Base-by-base conservation (phyloP, 306 rosid species). In the Sicyos baderoa region DNA sequence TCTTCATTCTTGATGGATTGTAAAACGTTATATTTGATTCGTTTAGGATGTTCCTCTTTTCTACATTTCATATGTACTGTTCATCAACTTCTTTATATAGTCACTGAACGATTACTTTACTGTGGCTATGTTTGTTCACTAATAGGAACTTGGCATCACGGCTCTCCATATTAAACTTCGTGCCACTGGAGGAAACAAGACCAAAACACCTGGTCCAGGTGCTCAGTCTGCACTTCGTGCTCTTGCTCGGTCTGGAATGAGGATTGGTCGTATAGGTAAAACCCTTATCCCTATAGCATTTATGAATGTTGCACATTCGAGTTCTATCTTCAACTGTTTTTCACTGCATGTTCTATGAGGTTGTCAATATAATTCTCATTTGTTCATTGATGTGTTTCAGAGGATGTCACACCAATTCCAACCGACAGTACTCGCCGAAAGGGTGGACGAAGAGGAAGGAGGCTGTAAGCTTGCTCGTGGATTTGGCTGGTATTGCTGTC, bases 171-270 rank as follows among this genome's bases (percentile, higher is more conserved):
- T 87, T 59, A 87, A 79, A 82, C 89, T 87, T 18, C 86, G 92
- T 22, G 89, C 92, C 10, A 87, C 89, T 0, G 92, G 92, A 53
- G 92, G 92, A 40, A 87, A 87, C 83, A 87, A 87, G 83, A 84
- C 89, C 4, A 84, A 87, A 50, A 84, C 92, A 32, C 92, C 92
- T 0, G 92, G 92, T 27, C 92, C 92, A 2, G 92, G 92, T 73
- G 89, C 92, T 60, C 92, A 87, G 77, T 83, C 89, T 59, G 92
- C 92, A 48, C 92, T 87, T 0, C 83, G 89, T 13, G 92, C 92
- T 14, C 84, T 87, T 72, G 89, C 92, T 69, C 86, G 92, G 13
- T 84, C 89, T 52, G 89, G 92, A 56, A 87, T 87, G 92, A 82
- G 86, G 59, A 84, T 87, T 76, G 92, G 92, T 10, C 87, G 92